Evolutionary conservation across 116 monocot species (phyloP).

Genomic region (Cymodocea nodosa): DNA sequence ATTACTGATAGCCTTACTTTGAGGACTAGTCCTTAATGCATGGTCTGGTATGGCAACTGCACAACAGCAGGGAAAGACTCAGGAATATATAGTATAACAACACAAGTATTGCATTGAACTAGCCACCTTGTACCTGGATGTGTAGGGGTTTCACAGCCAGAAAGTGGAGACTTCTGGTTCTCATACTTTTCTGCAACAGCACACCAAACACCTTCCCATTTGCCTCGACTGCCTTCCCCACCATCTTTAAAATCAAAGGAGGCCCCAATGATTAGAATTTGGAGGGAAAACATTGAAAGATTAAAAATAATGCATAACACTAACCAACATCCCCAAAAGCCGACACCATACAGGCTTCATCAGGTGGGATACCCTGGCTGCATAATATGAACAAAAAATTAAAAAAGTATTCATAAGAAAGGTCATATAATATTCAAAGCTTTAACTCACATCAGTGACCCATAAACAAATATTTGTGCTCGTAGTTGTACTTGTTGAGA

Average conservation of each 20-base stretch:
- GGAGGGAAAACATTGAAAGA: neutral
- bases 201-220: constrained; percentile 68
- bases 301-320: constrained; percentile 3
- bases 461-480: constrained; percentile 99
- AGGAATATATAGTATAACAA: neutral
- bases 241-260: constrained; percentile 28
- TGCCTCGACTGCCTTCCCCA: constrained; percentile 18
- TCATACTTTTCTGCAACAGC: constrained; percentile 37
- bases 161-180: constrained; percentile 48
- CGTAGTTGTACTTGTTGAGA: constrained; percentile 92
- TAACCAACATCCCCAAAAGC: constrained; percentile 78
- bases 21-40: constrained; percentile 20
- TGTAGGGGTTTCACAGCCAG: constrained; percentile 44
- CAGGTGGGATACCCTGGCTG: constrained; percentile 88
- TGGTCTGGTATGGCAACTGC: constrained; percentile 29
- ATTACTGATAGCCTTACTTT: constrained; percentile 19
- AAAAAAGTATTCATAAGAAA: constrained; percentile 6
- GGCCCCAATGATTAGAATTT: neutral
- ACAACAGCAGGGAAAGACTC: neutral
- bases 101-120: neutral
- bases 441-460: constrained; percentile 76
- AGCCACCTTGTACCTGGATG: constrained; percentile 40
- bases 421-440: neutral
- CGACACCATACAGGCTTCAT: constrained; percentile 75
- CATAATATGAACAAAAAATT: constrained; percentile 12